These are phyloP conservation scores for Fomitopsis pulvina DNA, from an alignment of 768 basidiomycete genomes.

Conservation along the genomic window DNA sequence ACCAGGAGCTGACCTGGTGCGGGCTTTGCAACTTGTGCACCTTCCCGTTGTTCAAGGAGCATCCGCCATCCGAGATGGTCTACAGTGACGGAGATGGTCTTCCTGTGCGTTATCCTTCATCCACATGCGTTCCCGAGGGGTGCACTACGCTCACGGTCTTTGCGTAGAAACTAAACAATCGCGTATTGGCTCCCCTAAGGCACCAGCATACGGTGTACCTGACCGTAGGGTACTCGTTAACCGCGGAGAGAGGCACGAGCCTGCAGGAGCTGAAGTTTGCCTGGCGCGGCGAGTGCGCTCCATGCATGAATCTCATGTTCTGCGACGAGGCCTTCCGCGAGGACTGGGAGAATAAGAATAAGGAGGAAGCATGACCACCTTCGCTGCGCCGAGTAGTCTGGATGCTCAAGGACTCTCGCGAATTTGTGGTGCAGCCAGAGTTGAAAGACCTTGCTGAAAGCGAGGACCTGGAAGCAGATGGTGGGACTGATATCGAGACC, in stretches of 20 bases:
- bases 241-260: constrained; percentile 1
- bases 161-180: constrained; percentile 6
- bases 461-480: too few species aligned
- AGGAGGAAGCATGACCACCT: constrained; percentile 4
- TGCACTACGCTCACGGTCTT: neutral
- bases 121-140: neutral
- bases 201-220: constrained; percentile 6
- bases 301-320: constrained; percentile 12
- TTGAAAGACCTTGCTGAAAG: too few species aligned
- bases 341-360: constrained; percentile 11
- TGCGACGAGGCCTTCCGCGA: neutral
- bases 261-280: neutral
- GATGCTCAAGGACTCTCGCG: constrained; percentile 5
- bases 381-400: constrained; percentile 9
- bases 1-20: constrained; percentile 12
- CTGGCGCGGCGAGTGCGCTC: constrained; percentile 14
- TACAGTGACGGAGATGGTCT: constrained; percentile 13
- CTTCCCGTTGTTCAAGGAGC: constrained; percentile 9
- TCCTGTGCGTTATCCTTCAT: constrained; percentile 7
- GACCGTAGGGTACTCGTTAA: constrained; percentile 6
- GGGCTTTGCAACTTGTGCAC: constrained; percentile 13
- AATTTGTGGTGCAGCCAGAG: too few species aligned
- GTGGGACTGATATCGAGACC: too few species aligned
- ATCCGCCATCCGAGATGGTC: constrained; percentile 7
- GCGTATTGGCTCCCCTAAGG: constrained; percentile 1